Base-by-base conservation (phyloP, 768 basidiomycete genomes). In the Rhizopogon salebrosus region DNA sequence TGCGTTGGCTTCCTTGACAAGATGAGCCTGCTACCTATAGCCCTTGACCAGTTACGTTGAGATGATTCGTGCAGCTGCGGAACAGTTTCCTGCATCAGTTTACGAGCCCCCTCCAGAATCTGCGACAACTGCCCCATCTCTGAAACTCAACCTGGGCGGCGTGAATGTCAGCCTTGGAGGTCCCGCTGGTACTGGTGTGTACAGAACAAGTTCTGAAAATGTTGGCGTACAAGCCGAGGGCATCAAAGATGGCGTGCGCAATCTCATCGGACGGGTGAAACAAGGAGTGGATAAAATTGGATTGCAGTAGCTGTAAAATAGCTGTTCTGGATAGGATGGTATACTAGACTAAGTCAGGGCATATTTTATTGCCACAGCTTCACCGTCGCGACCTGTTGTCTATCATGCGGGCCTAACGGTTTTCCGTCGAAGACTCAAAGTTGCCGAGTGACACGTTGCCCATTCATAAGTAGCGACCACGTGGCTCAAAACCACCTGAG, bases 91-190 rank as follows among this genome's bases (percentile, higher is more conserved):
- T 3, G 65, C 72, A 22, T 79, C 82, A 6, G 84, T 89, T 36
- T 90, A 83, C 62, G 87, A 84, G 49, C 87, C 84, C 22, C 90
- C 84, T 4, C 85, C 82, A 5, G 90, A 91, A 67, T 83, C 87
- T 9, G 79, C 81, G 3, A 76, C 80, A 29, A 86, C 74, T 52
- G 83, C 85, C 18, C 89, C 93, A 1, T 79, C 85, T n/a, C 71
- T 97, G 55, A 97, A 94, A 64, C 75, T 98, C 23, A 93, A 94
- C 62, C 82, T 98, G 23, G 95, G 92, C 9, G 89, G 89, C 0
- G 91, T 97, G 54, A 94, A 94, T 64, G 83, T 97, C 39, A 92
- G 87, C 57, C 79, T 97, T n/a, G 93, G 93, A n/a, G 93, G 94
- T 10, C 72, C 87, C 14, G 82, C 77, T 34, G 88, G 88, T 7